Conservation (phyloP, 164 flowering plant genomes). For the Aristolochia californica region DNA sequence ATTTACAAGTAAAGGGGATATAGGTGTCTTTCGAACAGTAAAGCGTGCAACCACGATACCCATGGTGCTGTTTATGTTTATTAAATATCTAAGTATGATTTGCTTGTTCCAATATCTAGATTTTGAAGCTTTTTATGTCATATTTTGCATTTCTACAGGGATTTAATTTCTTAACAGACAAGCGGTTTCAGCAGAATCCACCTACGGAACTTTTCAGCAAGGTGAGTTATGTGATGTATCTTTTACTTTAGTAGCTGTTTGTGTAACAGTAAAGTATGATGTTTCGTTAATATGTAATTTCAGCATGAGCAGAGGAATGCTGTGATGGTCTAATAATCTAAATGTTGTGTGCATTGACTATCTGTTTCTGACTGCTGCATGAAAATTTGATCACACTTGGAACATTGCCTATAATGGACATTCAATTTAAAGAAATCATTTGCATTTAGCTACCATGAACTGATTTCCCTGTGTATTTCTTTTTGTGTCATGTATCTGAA, state of each 20-base stretch:
- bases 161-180: slow-evolving; percentile 56
- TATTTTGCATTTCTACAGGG: slow-evolving; percentile 31
- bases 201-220: slow-evolving; percentile 75
- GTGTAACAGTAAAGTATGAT: not conserved
- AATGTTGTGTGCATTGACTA: not conserved
- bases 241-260: not conserved
- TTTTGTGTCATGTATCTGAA: no score
- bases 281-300: not conserved
- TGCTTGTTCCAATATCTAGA: not conserved
- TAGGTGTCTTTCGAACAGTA: slow-evolving; percentile 59
- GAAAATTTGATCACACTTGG: not conserved
- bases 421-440: not conserved
- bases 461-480: no score
- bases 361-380: not conserved
- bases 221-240: slow-evolving; percentile 30
- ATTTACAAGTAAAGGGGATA: slow-evolving; percentile 76
- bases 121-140: not conserved
- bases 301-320: no score
- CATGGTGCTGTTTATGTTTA: slow-evolving; percentile 32
- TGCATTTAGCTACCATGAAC: not conserved
- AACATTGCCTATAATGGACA: no score
- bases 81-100: slow-evolving; percentile 1
- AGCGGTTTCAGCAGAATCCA: slow-evolving; percentile 43
- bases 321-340: not conserved
- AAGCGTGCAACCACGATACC: slow-evolving; percentile 63